Evolutionary conservation across 2,329 filamentous ascomycete species (phyloP).

Genomic region (Aspergillus brasiliensis): DNA sequence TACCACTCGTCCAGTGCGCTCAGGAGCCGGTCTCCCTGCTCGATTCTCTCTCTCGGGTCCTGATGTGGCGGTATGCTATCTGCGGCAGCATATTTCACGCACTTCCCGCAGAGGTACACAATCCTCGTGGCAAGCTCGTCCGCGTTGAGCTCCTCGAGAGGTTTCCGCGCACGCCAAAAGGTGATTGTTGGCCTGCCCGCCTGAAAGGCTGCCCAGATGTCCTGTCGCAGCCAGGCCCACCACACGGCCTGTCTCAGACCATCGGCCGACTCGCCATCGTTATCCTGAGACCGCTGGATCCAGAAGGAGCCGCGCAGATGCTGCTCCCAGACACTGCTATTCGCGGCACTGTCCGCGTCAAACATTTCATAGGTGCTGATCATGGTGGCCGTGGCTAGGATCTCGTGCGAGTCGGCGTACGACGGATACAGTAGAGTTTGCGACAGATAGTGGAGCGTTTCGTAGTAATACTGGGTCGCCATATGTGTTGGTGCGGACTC

Average conservation of each 20-base stretch:
- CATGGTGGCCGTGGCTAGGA: conserved; percentile 60
- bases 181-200: conserved; percentile 58
- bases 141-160: too few species aligned
- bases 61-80: too few species aligned
- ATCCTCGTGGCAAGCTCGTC: too few species aligned
- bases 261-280: conserved; percentile 59
- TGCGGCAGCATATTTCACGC: too few species aligned
- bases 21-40: too few species aligned
- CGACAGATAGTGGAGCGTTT: conserved; percentile 63
- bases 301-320: conserved; percentile 66
- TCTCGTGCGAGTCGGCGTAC: conserved; percentile 56
- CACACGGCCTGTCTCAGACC: conserved; percentile 59
- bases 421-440: conserved; percentile 59
- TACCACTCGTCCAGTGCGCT: too few species aligned
- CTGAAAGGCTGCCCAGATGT: conserved; percentile 65
- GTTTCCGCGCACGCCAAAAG: conserved; percentile 54
- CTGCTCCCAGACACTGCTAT: conserved; percentile 59
- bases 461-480: conserved; percentile 58
- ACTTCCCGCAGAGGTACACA: too few species aligned
- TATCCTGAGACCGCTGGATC: conserved; percentile 63
- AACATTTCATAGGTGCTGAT: conserved; percentile 68
- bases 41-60: too few species aligned
- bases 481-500: conserved; percentile 1
- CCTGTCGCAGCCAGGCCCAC: conserved; percentile 67
- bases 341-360: conserved; percentile 42